phyloP scores from a whole-genome alignment of 768 basidiomycete genomes.

The Daedaleopsis nitida region DNA sequence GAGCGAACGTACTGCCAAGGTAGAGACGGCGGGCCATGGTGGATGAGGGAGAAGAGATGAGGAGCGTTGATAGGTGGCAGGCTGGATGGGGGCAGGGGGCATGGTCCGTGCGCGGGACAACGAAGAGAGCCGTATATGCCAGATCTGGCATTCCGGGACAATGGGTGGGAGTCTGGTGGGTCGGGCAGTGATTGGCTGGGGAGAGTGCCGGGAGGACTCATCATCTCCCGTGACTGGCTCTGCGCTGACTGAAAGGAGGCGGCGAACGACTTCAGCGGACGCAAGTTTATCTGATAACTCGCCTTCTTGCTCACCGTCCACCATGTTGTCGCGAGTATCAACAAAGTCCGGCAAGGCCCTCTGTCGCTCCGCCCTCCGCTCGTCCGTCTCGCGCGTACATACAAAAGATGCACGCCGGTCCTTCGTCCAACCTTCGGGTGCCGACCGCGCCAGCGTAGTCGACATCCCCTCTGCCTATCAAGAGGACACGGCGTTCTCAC shows the following conservation, averaged over 20 bases:
- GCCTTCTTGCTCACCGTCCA: slow-evolving; percentile 19
- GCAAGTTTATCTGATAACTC: slow-evolving; percentile 30
- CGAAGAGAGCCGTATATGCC: background rate
- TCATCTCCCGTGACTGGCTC: slow-evolving; percentile 13
- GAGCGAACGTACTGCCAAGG: slow-evolving; percentile 66
- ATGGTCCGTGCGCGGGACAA: slow-evolving; percentile 33
- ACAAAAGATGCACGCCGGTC: slow-evolving; percentile 44
- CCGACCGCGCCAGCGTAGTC: slow-evolving; percentile 81
- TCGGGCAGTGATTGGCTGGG: background rate
- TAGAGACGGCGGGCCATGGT: slow-evolving; percentile 85
- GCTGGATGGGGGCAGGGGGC: slow-evolving; percentile 8
- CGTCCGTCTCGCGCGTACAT: slow-evolving; percentile 14
- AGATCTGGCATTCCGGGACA: background rate
- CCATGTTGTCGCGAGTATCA: slow-evolving; percentile 34
- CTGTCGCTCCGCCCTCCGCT: slow-evolving; percentile 23
- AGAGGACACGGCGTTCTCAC: slow-evolving; percentile 69
- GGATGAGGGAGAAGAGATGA: slow-evolving; percentile 27
- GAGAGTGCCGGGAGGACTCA: slow-evolving; percentile 1
- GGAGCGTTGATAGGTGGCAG: slow-evolving; percentile 19
- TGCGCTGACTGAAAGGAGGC: slow-evolving; percentile 6
- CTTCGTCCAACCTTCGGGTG: slow-evolving; percentile 80
- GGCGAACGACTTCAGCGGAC: background rate
- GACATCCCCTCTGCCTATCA: slow-evolving; percentile 77
- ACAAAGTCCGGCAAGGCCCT: slow-evolving; percentile 27
- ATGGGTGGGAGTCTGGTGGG: slow-evolving; percentile 4